phyloP scores from a whole-genome alignment of 306 rosid species.

The Ammopiptanthus mongolicus region DNA sequence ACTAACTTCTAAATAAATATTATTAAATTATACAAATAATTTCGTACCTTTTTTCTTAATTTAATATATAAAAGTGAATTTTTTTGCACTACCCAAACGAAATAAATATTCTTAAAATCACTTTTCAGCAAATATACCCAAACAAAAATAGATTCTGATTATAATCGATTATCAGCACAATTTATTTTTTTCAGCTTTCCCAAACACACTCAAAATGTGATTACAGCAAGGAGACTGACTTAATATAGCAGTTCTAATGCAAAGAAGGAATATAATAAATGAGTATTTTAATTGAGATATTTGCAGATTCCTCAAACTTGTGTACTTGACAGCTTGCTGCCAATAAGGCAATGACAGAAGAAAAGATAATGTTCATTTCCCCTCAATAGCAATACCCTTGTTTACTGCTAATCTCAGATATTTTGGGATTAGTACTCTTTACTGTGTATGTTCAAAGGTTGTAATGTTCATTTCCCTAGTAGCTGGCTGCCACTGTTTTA shows the following conservation, averaged over 20 bases:
- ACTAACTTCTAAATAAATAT: no score
- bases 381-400: background rate
- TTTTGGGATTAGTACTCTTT: background rate
- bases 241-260: constrained; percentile 6
- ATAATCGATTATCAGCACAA: no score
- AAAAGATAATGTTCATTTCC: background rate
- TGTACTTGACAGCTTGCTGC: constrained; percentile 33
- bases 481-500: background rate
- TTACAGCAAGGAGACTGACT: constrained; percentile 32
- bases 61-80: no score
- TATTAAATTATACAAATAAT: no score
- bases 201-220: no score
- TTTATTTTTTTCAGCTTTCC: no score
- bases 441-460: background rate
- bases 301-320: constrained; percentile 31
- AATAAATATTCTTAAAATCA: no score
- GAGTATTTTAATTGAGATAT: background rate
- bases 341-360: background rate
- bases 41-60: no score
- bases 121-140: no score
- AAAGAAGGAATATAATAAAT: constrained; percentile 6
- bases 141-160: no score
- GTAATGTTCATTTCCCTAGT: background rate
- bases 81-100: no score
- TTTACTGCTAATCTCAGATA: background rate